Evolutionary conservation across 768 basidiomycete genomes (phyloP).

Genomic region (Dentipellis sp.): DNA sequence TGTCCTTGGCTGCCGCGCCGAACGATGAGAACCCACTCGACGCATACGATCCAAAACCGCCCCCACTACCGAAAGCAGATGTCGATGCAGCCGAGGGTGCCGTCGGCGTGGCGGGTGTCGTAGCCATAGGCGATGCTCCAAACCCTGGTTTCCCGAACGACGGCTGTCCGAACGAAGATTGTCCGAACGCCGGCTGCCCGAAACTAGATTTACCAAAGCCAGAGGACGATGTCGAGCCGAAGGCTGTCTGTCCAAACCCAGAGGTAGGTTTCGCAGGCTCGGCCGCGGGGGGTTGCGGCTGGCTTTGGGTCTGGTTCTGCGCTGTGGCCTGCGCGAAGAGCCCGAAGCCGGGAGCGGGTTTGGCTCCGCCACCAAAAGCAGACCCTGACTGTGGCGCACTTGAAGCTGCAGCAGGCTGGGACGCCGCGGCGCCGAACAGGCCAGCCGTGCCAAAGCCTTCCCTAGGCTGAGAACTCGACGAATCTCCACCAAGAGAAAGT

Average conservation of each 20-base stretch:
- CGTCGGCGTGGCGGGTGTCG: slow-evolving; percentile 9
- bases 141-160: slow-evolving; percentile 25
- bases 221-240: slow-evolving; percentile 6
- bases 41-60: slow-evolving; percentile 21
- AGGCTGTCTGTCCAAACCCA: slow-evolving; percentile 15
- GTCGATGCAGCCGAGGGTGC: slow-evolving; percentile 1
- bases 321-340: slow-evolving; percentile 18
- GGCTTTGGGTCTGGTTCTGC: slow-evolving; percentile 9
- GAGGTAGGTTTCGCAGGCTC: slow-evolving; percentile 12
- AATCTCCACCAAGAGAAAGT: slow-evolving; percentile 18
- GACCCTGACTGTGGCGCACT: slow-evolving; percentile 4
- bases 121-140: slow-evolving; percentile 14
- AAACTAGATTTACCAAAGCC: slow-evolving; percentile 1
- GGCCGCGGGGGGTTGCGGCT: not conserved
- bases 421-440: slow-evolving; percentile 19
- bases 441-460: slow-evolving; percentile 6
- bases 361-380: slow-evolving; percentile 10
- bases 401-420: not conserved
- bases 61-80: slow-evolving; percentile 10
- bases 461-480: slow-evolving; percentile 9
- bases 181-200: not conserved
- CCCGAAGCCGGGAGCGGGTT: slow-evolving; percentile 21
- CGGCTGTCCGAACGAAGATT: slow-evolving; percentile 19
- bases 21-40: slow-evolving; percentile 14
- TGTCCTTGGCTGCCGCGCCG: slow-evolving; percentile 5